phyloP scores from a whole-genome alignment of 345 rosid genomes.

The Passiflora organensis region DNA sequence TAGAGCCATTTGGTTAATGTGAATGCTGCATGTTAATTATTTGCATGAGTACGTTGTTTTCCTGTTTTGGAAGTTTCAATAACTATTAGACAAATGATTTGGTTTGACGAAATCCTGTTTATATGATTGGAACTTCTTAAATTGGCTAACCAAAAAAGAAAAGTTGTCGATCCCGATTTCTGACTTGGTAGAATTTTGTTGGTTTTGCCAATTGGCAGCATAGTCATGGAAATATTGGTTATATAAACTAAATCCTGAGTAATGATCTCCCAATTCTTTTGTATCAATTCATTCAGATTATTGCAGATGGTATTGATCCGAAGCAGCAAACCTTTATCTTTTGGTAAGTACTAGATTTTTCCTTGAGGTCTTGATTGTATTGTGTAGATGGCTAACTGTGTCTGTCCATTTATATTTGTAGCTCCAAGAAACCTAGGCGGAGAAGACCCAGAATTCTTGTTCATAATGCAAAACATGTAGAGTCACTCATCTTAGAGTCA shows the following conservation, averaged over 20 bases:
- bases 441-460: conserved; percentile 47
- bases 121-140: too few species aligned
- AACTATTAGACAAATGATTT: too few species aligned
- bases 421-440: conserved; percentile 65
- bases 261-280: conserved; percentile 19
- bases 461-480: conserved; percentile 55
- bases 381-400: conserved; percentile 2
- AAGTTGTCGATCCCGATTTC: too few species aligned
- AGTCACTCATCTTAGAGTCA: conserved; percentile 49
- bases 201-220: too few species aligned
- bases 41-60: too few species aligned
- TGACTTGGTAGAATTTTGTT: too few species aligned
- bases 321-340: conserved; percentile 83
- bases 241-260: background rate
- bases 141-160: too few species aligned
- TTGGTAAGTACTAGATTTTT: conserved; percentile 41
- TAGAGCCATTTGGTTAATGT: too few species aligned
- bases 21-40: too few species aligned
- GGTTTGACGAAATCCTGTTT: too few species aligned
- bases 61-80: too few species aligned
- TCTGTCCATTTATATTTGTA: conserved; percentile 22
- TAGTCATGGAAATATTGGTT: too few species aligned
- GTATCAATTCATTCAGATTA: conserved; percentile 37
- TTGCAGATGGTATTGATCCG: conserved; percentile 79
- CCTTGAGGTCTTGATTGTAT: background rate